Base-by-base conservation (phyloP, 73 alveolate species). In the Stentor coeruleus region DNA sequence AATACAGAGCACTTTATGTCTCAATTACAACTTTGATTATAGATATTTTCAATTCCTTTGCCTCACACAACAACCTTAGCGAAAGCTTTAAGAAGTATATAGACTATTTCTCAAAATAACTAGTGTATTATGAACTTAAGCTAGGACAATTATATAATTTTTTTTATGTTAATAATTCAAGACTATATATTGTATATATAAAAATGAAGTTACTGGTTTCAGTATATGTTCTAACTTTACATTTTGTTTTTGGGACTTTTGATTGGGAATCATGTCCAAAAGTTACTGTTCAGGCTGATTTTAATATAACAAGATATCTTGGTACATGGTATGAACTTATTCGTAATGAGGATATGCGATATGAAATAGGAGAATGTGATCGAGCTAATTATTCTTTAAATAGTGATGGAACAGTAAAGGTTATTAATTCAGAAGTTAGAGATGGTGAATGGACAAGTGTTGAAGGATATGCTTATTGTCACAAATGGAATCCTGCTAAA, bases 311-410 rank as follows among this genome's bases (percentile, higher is more conserved):
- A 6, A 82, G 40, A 55, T 85, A 85, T 42, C 66, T 66, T 4
- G 91, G 91, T 3, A 6, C 58, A n/a, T 85, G 91, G 91, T 85
- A 35, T 81, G 91, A 85, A 37, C 14, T 57, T 41, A 39, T 35
- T 40, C 49, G 88, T 37, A 86, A 85, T 59, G 14, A 66, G 36
- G 76, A 30, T 14, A 85, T 74, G 36, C 80, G 77, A 11, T 85
- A 35, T 49, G 91, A 85, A 55, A n/a, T 15, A n/a, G 60, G 66
- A 3, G 33, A 49, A 3, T 85, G 91, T 38, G 80, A 28, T 60
- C 38, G 75, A 6, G 91, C 91, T 3, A 49, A 39, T 3, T 85
- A 85, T 82, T 83, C 59, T 55, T 59, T 85, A 26, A 58, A 49
- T 20, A 20, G 28, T 49, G 66, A 49, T 20, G 66, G 66, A 6